phyloP scores from a whole-genome alignment of 2,329 filamentous ascomycete genomes.

The Exserohilum rostratum region DNA sequence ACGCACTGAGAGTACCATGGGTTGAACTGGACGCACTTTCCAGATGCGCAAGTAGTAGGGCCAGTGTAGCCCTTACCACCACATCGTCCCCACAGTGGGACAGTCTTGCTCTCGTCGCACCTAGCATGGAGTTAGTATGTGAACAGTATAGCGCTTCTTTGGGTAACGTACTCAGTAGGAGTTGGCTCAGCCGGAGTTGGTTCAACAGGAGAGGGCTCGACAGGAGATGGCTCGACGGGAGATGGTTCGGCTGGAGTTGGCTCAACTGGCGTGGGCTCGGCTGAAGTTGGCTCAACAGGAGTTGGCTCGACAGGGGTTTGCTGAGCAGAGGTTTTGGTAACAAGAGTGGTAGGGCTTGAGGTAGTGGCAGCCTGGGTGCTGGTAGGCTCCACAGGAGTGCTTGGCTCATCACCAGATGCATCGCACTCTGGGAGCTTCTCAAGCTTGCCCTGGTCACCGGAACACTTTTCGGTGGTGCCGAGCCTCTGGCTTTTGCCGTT shows the following conservation, averaged over 20 bases:
- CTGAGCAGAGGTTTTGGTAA: conserved; percentile 5
- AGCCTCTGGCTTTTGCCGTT: conserved; percentile 22
- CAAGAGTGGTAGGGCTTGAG: neutral
- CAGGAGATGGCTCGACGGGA: conserved; percentile 1
- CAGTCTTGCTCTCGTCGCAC: conserved; percentile 2
- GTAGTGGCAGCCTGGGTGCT: neutral
- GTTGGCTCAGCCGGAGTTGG: neutral
- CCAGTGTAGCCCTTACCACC: conserved; percentile 51
- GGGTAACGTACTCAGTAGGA: neutral
- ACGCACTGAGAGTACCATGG: conserved; percentile 53
- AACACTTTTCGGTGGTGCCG: conserved; percentile 18
- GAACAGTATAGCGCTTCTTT: neutral
- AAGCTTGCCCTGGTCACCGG: conserved; percentile 25
- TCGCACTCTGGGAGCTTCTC: conserved; percentile 24
- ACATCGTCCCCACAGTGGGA: conserved; percentile 44
- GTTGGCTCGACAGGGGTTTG: neutral
- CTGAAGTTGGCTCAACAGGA: neutral
- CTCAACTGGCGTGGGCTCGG: neutral
- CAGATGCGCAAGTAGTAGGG: conserved; percentile 45
- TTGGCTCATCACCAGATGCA: neutral
- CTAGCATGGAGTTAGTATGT: neutral
- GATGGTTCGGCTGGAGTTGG: neutral
- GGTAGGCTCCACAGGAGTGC: neutral
- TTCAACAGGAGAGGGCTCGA: too few relatives aligned
- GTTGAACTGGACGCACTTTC: conserved; percentile 48